Percentiles rank a stretch among this genome's conserved stretches.
These are phyloP conservation scores for Podaxis mareebaensis DNA, from an alignment of 768 basidiomycete genomes.

Conservation along the genomic window DNA sequence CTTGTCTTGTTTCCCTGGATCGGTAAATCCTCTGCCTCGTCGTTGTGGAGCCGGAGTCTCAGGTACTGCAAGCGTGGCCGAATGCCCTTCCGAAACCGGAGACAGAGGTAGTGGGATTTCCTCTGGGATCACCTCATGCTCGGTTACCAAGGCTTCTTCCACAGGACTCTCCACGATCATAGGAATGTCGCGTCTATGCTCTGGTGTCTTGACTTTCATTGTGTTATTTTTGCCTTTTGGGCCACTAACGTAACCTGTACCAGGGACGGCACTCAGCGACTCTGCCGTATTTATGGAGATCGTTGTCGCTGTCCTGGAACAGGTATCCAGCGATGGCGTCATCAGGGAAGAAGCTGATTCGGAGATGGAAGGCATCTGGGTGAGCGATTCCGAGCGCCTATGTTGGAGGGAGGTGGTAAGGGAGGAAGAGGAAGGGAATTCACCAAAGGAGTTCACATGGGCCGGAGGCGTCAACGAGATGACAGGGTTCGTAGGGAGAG, in stretches of 20 bases:
- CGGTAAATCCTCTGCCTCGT: slow-evolving; percentile 19
- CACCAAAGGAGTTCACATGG: slow-evolving; percentile 1
- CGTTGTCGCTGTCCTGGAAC: slow-evolving; percentile 28
- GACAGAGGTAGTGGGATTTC: slow-evolving; percentile 4
- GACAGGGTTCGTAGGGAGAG: slow-evolving; percentile 15
- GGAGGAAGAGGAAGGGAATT: slow-evolving; percentile 11
- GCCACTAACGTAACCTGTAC: not conserved
- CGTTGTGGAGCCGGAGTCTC: not conserved
- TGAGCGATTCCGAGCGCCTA: slow-evolving; percentile 19
- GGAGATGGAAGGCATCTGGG: slow-evolving; percentile 17
- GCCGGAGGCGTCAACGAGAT: slow-evolving; percentile 21
- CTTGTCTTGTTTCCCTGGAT: slow-evolving; percentile 12
- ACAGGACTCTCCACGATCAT: slow-evolving; percentile 40
- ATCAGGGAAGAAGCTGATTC: slow-evolving; percentile 26
- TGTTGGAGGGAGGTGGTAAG: slow-evolving; percentile 17
- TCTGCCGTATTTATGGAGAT: slow-evolving; percentile 24
- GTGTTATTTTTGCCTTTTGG: slow-evolving; percentile 21
- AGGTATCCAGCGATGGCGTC: slow-evolving; percentile 30
- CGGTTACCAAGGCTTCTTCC: slow-evolving; percentile 26
- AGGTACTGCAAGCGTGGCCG: not conserved
- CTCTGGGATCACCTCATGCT: slow-evolving; percentile 9
- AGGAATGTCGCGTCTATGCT: slow-evolving; percentile 24
- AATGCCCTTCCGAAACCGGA: not conserved
- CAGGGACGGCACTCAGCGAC: slow-evolving; percentile 7
- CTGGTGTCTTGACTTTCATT: slow-evolving; percentile 23